Evolutionary conservation across 306 rosid genomes (phyloP).

Genomic region (Citrullus mucosospermus): DNA sequence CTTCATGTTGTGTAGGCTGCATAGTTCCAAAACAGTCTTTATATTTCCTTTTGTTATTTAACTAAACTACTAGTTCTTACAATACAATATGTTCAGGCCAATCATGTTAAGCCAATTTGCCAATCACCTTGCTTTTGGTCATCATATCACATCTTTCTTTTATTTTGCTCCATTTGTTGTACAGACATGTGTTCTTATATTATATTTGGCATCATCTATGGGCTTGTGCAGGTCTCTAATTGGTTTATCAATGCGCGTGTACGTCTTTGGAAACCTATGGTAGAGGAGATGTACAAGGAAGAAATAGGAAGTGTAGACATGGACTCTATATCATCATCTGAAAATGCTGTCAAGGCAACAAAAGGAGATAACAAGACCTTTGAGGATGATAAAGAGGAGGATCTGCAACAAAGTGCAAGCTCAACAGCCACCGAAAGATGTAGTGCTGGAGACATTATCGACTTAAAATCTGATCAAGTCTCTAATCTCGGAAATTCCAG

Average conservation of each 20-base stretch:
- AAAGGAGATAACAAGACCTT: slow-evolving; percentile 31
- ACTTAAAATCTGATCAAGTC: slow-evolving; percentile 31
- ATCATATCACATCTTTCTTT: not conserved
- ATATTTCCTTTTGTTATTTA: not conserved
- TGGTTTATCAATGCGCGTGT: slow-evolving; percentile 87
- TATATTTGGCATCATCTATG: not conserved
- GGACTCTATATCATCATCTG: slow-evolving; percentile 59
- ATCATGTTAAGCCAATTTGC: not conserved
- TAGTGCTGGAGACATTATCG: slow-evolving; percentile 33
- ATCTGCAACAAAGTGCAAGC: slow-evolving; percentile 39
- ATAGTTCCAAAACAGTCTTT: not conserved
- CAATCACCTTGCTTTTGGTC: not conserved
- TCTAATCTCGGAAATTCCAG: slow-evolving; percentile 30
- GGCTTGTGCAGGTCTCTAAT: slow-evolving; percentile 53
- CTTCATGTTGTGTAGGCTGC: not conserved
- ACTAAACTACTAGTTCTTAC: not conserved
- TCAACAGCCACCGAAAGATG: slow-evolving; percentile 33
- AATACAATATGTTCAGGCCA: no score
- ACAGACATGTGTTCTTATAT: not conserved
- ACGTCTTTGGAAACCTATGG: slow-evolving; percentile 90
- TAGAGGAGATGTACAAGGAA: slow-evolving; percentile 83
- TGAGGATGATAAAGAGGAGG: slow-evolving; percentile 37
- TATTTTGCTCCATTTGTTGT: not conserved
- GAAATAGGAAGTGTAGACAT: slow-evolving; percentile 48
- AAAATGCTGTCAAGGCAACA: slow-evolving; percentile 35